phyloP scores from a whole-genome alignment of 495 filamentous ascomycete genomes.

The Geoglossum glabrum region DNA sequence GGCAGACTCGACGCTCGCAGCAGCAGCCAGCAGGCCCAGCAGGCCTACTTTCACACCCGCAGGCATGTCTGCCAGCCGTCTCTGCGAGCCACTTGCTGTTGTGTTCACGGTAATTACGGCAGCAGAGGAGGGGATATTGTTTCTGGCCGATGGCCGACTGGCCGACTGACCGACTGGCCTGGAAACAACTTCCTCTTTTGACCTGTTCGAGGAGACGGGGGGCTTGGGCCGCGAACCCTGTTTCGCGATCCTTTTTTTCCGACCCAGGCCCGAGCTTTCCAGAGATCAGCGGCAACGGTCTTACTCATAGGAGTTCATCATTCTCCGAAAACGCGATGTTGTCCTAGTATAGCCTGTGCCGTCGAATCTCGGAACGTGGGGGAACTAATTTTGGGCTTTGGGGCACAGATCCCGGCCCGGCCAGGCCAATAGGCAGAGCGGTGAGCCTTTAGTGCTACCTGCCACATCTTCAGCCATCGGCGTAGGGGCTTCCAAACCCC shows the following conservation, averaged over 20 bases:
- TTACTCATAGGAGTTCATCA: not conserved
- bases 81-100: not conserved
- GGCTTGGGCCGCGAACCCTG: not conserved
- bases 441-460: not conserved
- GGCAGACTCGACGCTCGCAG: not conserved
- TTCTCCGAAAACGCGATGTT: not conserved
- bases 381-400: not conserved
- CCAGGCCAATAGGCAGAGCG: not conserved
- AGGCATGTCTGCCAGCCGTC: not conserved
- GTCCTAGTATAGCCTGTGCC: not conserved
- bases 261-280: not conserved
- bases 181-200: not conserved
- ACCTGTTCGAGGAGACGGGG: not conserved
- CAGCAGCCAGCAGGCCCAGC: not conserved
- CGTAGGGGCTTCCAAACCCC: not conserved
- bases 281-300: not conserved
- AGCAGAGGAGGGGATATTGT: not conserved
- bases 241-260: not conserved
- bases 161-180: too few relatives aligned
- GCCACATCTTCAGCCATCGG: not conserved
- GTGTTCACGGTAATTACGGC: not conserved
- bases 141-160: too few relatives aligned
- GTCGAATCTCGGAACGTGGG: constrained; percentile 1
- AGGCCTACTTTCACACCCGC: not conserved
- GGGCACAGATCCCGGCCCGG: not conserved